A percentile compares a stretch with the other conserved stretches of the same genome.
Conservation (phyloP, 2,329 filamentous ascomycete species). For the Diaporthe capsici region DNA sequence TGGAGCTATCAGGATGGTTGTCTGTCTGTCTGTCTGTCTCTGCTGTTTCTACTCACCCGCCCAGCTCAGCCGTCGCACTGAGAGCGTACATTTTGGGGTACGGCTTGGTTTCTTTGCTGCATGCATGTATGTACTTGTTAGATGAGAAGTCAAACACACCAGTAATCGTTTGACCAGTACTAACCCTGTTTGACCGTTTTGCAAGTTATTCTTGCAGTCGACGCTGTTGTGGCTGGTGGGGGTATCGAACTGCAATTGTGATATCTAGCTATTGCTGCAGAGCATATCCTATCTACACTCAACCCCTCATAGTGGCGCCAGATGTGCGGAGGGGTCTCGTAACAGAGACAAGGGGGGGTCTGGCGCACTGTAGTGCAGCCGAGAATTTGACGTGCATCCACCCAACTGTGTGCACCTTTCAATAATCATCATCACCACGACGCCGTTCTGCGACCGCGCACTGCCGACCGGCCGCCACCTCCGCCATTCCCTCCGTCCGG, state of each 20-base stretch:
- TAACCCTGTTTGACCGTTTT: not conserved
- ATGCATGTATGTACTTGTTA: not conserved
- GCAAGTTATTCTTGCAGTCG: not conserved
- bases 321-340: not conserved
- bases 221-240: constrained; percentile 2
- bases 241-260: not conserved
- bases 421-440: not conserved
- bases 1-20: not conserved
- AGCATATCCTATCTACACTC: not conserved
- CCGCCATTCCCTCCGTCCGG: constrained; percentile 13
- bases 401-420: not conserved
- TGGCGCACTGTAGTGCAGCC: not conserved
- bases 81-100: constrained; percentile 74
- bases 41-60: constrained; percentile 67
- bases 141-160: too few relatives aligned
- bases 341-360: constrained; percentile 10
- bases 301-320: not conserved
- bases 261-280: not conserved
- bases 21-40: not conserved
- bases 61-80: constrained; percentile 76
- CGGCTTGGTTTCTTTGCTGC: not conserved
- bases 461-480: not conserved
- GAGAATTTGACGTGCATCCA: constrained; percentile 16
- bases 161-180: not conserved
- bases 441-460: constrained; percentile 2